Conservation (phyloP, 2,329 filamentous ascomycete species). For the Sclerotinia minor region DNA sequence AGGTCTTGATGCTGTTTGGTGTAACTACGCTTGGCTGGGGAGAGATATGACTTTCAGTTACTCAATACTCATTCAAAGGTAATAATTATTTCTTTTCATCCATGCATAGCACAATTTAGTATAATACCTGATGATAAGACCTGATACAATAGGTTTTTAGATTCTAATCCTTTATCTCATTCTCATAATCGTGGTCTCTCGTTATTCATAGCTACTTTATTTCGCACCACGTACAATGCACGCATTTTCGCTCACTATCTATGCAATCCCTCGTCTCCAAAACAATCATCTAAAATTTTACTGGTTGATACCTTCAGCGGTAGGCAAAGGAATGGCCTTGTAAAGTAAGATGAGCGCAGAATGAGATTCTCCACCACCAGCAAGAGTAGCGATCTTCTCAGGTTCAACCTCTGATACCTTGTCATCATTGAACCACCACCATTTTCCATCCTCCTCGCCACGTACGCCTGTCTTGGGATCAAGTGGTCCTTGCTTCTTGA, state of each 20-base stretch:
- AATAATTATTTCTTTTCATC: not conserved
- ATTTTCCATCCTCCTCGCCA: constrained; percentile 84
- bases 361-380: constrained; percentile 86
- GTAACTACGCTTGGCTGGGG: not conserved
- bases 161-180: not conserved
- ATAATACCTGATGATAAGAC: not conserved
- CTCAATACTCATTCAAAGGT: not conserved
- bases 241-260: constrained; percentile 3
- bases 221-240: not conserved
- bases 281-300: constrained; percentile 13
- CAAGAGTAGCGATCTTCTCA: constrained; percentile 87
- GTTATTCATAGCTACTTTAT: not conserved
- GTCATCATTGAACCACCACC: constrained; percentile 99
- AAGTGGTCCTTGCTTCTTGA: constrained; percentile 80
- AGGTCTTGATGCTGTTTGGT: not conserved
- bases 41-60: not conserved
- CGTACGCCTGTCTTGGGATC: constrained; percentile 76
- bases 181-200: not conserved
- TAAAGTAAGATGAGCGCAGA: constrained; percentile 81
- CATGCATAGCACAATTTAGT: not conserved
- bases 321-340: constrained; percentile 68
- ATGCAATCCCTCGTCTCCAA: not conserved
- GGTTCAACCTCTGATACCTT: constrained; percentile 88
- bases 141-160: not conserved
- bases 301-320: constrained; percentile 48